Base-by-base conservation (phyloP, 1,284 basidiomycete species). In the Heliocybe sulcata region DNA sequence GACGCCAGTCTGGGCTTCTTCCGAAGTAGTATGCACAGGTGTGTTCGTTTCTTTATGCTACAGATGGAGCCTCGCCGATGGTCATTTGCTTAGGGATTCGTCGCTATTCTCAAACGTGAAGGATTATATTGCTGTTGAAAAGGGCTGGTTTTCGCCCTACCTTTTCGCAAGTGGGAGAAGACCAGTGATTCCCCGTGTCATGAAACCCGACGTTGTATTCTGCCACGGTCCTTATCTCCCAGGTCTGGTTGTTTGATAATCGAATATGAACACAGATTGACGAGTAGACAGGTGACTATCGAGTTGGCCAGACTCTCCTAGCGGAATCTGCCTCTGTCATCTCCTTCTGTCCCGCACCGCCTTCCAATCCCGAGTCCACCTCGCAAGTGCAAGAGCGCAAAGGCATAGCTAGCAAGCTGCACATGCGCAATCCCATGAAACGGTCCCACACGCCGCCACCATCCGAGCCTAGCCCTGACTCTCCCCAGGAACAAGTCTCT, bases 71-170 rank as follows among this genome's bases (percentile, higher is more conserved):
- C 12, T 6, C 23, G 6, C 9, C 11, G 22, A 49, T 6, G 10
- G 10, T 6, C 16, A 4, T 35, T 52, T 35, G 53, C 11, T 35
- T 50, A 81, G 80, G 56, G 80, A 85, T 60, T 62, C 65, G 14
- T 79, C 77, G 8, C 66, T 85, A 16, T 83, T 85, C 59, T 67
- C 82, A 23, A 71, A 72, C n/a, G 79, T 85, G 19, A 81, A 78
- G 61, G 82, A 83, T 56, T 85, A 85, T 58, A 66, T 85, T 54
- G 75, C 81, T 0, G 69, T 79, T 2, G 78, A 83, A 65, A 85
- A 85, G 63, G 83, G 82, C 11, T 84, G 82, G 82, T 83, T 85
- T 66, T 81, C 77, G 23, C 81, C 84, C 0, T 85, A 85, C 63
- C 70, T 85, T 0, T 85, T 83, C 60, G 82, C 82, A 2, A 84